Evolutionary conservation across 140 eudicot species (phyloP), one percentile per base, ranked within the genome.

Genomic region (Eryngium alpinum): DNA sequence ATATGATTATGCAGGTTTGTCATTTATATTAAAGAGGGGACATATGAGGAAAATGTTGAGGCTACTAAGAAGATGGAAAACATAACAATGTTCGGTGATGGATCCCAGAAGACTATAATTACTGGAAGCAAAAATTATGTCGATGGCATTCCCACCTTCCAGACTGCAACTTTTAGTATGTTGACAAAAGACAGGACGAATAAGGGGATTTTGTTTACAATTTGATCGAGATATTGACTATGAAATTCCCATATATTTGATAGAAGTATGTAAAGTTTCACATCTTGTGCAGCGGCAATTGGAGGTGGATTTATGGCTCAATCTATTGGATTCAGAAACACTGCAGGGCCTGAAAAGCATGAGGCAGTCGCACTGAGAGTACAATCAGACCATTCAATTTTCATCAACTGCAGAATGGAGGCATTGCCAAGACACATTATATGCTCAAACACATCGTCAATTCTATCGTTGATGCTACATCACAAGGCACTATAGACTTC

Each of bases 91-190:
- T 70, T 70, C 17, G 75, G 46, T 25, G 28, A 21, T 24, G 28
- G 28, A 59, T 59, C 66, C 66, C 66, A 59, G 21, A 59, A 59
- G 66, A 70, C 46, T 34, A 70, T 70, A 19, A 32, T 70, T 7
- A 70, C 75, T 6, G n/a, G 24, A 70, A 70, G 24, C 50, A 70
- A 70, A 29, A 34, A 70, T 70, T 31, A 14, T 70, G 49, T 70
- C 10, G 46, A 70, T 10, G 44, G 75, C 16, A 24, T 31, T 16
- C 76, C 76, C 7, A 71, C 76, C 49, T 71, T 71, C 76, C n/a
- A 62, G 24, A 71, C 76, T 33, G 49, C 76, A 71, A 33, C 11
- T 71, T 71, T 71, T 17, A 27, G 76, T 71, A 71, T n/a, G 44
- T 71, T 12, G 7, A 33, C 25, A 60, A 38, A 38, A 38, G 46